Conservation (phyloP, 2,329 filamentous ascomycete genomes). For the Penicillium thymicola region DNA sequence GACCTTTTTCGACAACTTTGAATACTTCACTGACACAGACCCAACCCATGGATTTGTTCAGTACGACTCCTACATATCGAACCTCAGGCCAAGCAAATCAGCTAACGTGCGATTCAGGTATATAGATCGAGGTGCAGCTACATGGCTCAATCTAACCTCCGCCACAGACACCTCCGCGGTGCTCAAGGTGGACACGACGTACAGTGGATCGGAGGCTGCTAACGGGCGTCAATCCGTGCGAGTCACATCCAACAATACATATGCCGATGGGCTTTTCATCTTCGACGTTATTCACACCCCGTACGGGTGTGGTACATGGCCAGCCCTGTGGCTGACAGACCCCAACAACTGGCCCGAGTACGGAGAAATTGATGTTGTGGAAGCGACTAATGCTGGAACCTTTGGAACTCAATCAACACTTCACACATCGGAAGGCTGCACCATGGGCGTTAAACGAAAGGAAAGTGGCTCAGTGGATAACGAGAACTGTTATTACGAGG, state of each 20-base stretch:
- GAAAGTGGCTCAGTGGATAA: slow-evolving; percentile 48
- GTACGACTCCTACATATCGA: slow-evolving; percentile 28
- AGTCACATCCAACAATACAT: slow-evolving; percentile 58
- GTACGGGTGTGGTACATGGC: slow-evolving; percentile 63
- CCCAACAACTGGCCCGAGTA: slow-evolving; percentile 59
- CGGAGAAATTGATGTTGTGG: slow-evolving; percentile 64
- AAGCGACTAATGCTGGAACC: slow-evolving; percentile 54
- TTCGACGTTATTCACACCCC: slow-evolving; percentile 64
- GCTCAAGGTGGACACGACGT: slow-evolving; percentile 55
- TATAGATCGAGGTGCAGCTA: slow-evolving; percentile 37
- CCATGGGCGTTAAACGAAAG: slow-evolving; percentile 53
- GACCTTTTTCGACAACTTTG: slow-evolving; percentile 45
- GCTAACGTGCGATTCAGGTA: slow-evolving; percentile 27
- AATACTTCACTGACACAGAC: slow-evolving; percentile 42
- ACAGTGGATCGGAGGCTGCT: slow-evolving; percentile 43
- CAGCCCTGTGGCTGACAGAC: slow-evolving; percentile 64
- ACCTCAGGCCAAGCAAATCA: not conserved
- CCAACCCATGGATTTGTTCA: slow-evolving; percentile 43
- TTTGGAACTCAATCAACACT: slow-evolving; percentile 59
- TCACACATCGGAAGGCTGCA: slow-evolving; percentile 56
- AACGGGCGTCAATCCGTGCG: slow-evolving; percentile 62
- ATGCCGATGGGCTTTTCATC: slow-evolving; percentile 60
- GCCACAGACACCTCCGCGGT: slow-evolving; percentile 52
- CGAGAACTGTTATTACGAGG: slow-evolving; percentile 52
- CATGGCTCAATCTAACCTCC: slow-evolving; percentile 56